Evolutionary conservation across 352 stramenopile genomes (phyloP), one percentile per base, ranked within the genome.

Genomic region (Globisporangium okanoganense): DNA sequence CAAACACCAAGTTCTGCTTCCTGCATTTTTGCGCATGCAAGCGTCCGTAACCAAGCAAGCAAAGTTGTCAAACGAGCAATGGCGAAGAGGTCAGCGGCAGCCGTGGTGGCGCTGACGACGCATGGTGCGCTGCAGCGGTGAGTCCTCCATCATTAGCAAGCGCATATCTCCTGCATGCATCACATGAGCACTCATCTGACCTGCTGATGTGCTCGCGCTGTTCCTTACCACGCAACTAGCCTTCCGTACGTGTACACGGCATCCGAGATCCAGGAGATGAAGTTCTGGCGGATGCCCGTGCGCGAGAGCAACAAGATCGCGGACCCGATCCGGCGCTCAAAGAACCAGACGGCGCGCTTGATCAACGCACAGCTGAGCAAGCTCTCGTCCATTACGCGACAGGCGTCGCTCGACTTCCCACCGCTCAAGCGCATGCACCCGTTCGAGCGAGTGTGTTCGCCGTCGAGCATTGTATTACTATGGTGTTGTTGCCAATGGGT

Each of bases 191-290:
- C n/a, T n/a, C n/a, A n/a, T 6, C 9, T n/a, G 20, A 31, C 0
- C 25, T 52, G 29, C 24, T 65, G 33, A 47, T 53, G 20, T 55
- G 27, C 40, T 18, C 57, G 20, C 56, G 13, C n/a, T 10, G 9
- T 43, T 22, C 38, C 5, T 22, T 6, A 16, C 16, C 16, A 45
- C 20, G 14, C 38, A 45, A 10, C 6, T 24, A 92, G 85, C 27
- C 66, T 94, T 43, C 85, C 85, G 59, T 94, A 92, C 54, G 79
- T 94, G 40, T 70, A 85, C 72, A 94, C 85, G 53, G 82, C 82
- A 5, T 76, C 71, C 5, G 85, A 94, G 76, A 91, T 94, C 58
- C 78, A 90, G 67, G 79, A 92, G 65, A 95, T 95, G 86, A 85
- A 86, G 62, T 94, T 95, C 67, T 95, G 86, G 86, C 76, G 80